These are phyloP conservation scores for Trichoderma sp. DNA, from an alignment of 2,329 filamentous ascomycete genomes.

Conservation along the genomic window DNA sequence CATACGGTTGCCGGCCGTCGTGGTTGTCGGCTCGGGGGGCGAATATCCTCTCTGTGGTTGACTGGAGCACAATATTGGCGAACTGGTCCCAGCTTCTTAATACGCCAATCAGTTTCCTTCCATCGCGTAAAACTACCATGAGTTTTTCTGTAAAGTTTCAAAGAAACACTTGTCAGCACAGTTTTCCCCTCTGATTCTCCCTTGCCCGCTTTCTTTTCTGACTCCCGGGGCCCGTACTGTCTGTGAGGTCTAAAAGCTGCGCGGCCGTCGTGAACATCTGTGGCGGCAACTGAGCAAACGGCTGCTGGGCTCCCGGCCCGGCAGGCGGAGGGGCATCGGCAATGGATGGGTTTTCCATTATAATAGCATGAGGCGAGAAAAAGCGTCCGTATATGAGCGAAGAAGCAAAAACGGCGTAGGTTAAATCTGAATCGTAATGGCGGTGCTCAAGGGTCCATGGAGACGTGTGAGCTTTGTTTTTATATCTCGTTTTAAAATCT, in stretches of 20 bases:
- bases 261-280: conserved; percentile 99
- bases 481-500: background rate
- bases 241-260: conserved; percentile 91
- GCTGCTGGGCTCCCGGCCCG: conserved; percentile 52
- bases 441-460: conserved; percentile 22
- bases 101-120: conserved; percentile 90
- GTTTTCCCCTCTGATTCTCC: background rate
- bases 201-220: background rate
- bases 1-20: conserved; percentile 43
- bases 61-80: conserved; percentile 92
- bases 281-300: conserved; percentile 71
- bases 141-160: conserved; percentile 75
- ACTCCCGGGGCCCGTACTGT: conserved; percentile 69
- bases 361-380: conserved; percentile 35
- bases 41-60: conserved; percentile 88
- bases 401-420: background rate
- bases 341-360: conserved; percentile 60
- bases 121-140: conserved; percentile 86
- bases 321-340: conserved; percentile 53
- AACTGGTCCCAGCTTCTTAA: conserved; percentile 98
- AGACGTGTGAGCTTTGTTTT: background rate
- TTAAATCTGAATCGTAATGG: conserved; percentile 1
- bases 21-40: conserved; percentile 54
- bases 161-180: conserved; percentile 33
- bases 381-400: background rate